Base-by-base conservation (phyloP, 2,329 filamentous ascomycete species). In the Colletotrichum sp. region DNA sequence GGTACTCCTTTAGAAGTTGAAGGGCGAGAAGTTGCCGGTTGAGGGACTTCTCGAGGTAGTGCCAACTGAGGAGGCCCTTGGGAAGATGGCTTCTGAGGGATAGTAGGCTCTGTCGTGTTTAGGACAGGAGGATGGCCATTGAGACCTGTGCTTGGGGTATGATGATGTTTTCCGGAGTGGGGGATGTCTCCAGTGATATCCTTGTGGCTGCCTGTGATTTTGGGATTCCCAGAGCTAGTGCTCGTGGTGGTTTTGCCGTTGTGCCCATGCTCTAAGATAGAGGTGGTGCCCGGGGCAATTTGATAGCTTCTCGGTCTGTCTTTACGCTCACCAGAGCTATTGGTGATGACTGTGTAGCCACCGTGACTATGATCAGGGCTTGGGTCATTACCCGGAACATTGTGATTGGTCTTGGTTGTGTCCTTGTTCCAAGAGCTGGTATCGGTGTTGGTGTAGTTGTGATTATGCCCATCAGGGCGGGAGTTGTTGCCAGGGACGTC, bases 241-340 rank as follows among this genome's bases (percentile, higher is more conserved):
- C 0, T 38, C 15, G 36, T 38, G 36, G 16, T 38, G 36, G 4
- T 38, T 38, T 38, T 38, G 36, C 15, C 36, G 4, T 58, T 58
- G 9, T 58, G 15, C 55, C 18, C 9, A 43, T 3, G 38, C 3
- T 43, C 38, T 1, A 4, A 26, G 52, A 4, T 56, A 8, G 52
- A 5, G 24, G 13, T 26, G 38, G 38, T 48, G 4, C 38, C 38
- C 9, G 38, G 38, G 38, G 9, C 5, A 48, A 48, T 48, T 12
- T 48, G 38, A 12, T n/a, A 48, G 18, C 52, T 26, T 56, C 21
- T 56, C 13, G 52, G 52, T 56, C 52, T 56, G 1, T 56, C 15
- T 0, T 24, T 26, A 8, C 8, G 2, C 2, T 0, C n/a, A 55
- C 7, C n/a, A 55, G 52, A 26, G 2, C 16, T 21, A 4, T 18